Evolutionary conservation across 306 rosid species (phyloP).

Genomic region (Ormosia emarginata): DNA sequence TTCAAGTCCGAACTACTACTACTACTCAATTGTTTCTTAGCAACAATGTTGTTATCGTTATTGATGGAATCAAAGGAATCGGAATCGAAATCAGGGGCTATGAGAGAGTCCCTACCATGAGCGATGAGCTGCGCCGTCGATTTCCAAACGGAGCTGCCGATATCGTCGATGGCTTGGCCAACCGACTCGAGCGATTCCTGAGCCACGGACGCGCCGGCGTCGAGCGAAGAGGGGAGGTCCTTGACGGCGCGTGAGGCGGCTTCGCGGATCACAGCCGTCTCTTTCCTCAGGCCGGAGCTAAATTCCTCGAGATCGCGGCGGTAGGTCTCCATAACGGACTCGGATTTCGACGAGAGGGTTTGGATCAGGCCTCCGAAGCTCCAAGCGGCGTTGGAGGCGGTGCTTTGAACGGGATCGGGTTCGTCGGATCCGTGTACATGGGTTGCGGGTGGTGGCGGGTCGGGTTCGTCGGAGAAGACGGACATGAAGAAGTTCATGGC

Average conservation of each 20-base stretch:
- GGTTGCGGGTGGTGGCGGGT: constrained; percentile 17
- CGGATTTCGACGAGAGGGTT: constrained; percentile 76
- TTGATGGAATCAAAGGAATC: constrained; percentile 35
- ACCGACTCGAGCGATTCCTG: constrained; percentile 94
- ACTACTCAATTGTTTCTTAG: constrained; percentile 31
- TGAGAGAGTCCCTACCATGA: constrained; percentile 71
- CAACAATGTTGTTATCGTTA: not conserved
- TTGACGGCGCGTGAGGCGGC: constrained; percentile 92
- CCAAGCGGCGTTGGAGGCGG: constrained; percentile 41
- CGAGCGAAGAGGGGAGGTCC: constrained; percentile 73
- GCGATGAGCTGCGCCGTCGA: constrained; percentile 81
- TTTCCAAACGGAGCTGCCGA: constrained; percentile 83
- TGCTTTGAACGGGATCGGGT: not conserved
- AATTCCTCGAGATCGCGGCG: constrained; percentile 85
- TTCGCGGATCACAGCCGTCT: constrained; percentile 76
- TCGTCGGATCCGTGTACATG: constrained; percentile 1
- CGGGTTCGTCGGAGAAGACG: constrained; percentile 65
- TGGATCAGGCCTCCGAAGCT: constrained; percentile 75
- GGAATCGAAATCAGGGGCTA: constrained; percentile 46
- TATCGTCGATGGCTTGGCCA: constrained; percentile 93
- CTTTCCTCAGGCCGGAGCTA: constrained; percentile 66
- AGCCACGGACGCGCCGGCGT: constrained; percentile 84
- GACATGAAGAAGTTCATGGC: constrained; percentile 59
- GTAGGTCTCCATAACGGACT: constrained; percentile 62
- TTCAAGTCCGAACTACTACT: constrained; percentile 42